Evolutionary conservation across 768 basidiomycete species (phyloP), one percentile per base, ranked within the genome.

Genomic region (Sporobolomyces roseus): DNA sequence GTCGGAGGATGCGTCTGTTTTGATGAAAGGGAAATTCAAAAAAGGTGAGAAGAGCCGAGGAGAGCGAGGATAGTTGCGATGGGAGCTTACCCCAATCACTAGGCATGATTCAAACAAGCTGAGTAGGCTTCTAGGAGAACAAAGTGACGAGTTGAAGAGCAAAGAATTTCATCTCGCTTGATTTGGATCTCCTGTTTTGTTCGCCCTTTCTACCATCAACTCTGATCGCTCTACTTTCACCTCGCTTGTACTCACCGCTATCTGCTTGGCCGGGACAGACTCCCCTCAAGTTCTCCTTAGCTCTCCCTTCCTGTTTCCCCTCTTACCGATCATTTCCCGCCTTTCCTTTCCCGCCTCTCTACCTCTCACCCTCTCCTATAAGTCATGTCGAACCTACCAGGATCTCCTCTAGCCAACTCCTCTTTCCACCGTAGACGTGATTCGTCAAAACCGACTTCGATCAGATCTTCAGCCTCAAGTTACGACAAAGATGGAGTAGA

Each of bases 401-500:
- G 58, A 25, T 60, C 58, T 6, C 58, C 58, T 12, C 58, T 60
- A 13, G 58, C 30, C 8, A 60, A 48, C 58, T 33, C n/a, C n/a
- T n/a, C 58, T 45, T 48, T 48, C n/a, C 58, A 60, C 32, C 43
- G 58, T 6, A 30, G 58, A 19, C 27, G 58, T 17, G 58, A 60
- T 3, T 60, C 58, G 5, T 56, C 50, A n/a, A 64, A 51, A 23
- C 38, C 65, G 5, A 48, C 59, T 36, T 66, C 60, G 19, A 19
- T 49, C 53, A 48, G 32, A 19, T 70, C 65, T 3, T 27, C 38
- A 25, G 27, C 25, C 12, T 54, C 64, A 33, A 85, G 85, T 38
- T 78, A 88, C 68, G 90, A 89, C 78, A 88, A 88, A 80, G 83
- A 85, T 66, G 90, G 89, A 55, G 71, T 83, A 13, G 87, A 87